phyloP scores from a whole-genome alignment of 768 basidiomycete genomes.

The Sutorius australiensis region DNA sequence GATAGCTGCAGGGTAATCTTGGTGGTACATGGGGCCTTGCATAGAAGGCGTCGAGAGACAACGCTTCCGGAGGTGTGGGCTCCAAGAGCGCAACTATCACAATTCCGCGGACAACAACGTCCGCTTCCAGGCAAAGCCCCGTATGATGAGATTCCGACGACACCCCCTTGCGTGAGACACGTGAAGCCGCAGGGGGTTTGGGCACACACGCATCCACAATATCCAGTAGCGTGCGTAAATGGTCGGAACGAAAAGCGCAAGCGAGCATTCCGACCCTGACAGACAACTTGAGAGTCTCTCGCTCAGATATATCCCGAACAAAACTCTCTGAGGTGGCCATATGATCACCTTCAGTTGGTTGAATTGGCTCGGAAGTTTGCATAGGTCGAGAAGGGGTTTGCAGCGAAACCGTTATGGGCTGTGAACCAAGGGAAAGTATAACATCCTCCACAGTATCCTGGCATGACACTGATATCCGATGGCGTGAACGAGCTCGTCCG shows the following conservation, averaged over 20 bases:
- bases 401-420: constrained; percentile 57
- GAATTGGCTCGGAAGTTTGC: constrained; percentile 9
- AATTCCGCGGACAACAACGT: constrained; percentile 41
- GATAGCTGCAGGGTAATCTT: constrained; percentile 43
- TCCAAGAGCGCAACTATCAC: constrained; percentile 46
- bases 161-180: constrained; percentile 8
- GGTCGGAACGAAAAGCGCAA: constrained; percentile 53
- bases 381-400: constrained; percentile 39
- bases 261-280: constrained; percentile 50
- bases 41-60: constrained; percentile 43
- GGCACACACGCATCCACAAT: constrained; percentile 34
- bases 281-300: constrained; percentile 39
- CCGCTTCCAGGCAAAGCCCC: constrained; percentile 32
- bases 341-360: constrained; percentile 4
- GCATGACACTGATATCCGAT: constrained; percentile 5
- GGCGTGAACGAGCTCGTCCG: constrained; percentile 3
- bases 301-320: constrained; percentile 3
- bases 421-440: constrained; percentile 58
- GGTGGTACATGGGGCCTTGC: constrained; percentile 59
- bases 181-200: constrained; percentile 17
- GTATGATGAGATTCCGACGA: constrained; percentile 19
- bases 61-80: constrained; percentile 1
- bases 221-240: constrained; percentile 48
- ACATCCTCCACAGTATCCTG: constrained; percentile 36
- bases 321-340: constrained; percentile 2